Evolutionary conservation across 2,329 filamentous ascomycete genomes (phyloP), one percentile per base, ranked within the genome.

Genomic region (Aspergillus costaricaensis): DNA sequence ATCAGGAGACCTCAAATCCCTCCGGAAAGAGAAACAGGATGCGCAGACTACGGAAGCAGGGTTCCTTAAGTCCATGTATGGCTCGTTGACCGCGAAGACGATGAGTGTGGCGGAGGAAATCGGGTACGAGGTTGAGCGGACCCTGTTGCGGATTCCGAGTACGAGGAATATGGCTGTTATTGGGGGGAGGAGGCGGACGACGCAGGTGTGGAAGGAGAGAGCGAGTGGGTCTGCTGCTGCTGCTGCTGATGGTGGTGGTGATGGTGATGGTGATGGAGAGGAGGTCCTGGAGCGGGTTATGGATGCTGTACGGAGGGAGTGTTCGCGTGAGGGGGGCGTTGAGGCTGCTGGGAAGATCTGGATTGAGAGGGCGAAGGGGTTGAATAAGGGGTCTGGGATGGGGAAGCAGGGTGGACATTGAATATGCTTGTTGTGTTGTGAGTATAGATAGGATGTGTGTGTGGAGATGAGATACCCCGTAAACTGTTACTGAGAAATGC

Each of bases 141-240:
- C 96, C 69, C 88, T 95, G 81, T 76, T 99, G 68, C 83, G 94
- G 49, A 98, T 99, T 63, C 95, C 95, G 0, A 96, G 91, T 74
- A 97, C 94, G 41, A 83, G 95, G 63, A 98, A 98, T 75, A 87
- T 88, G 17, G 91, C 88, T 0, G 80, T 99, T 30, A 73, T 98
- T 43, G 93, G 93, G 4, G 83, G 91, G 32, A 76, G 71, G 47
- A 67, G 68, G 53, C 57, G 53, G 30, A 54, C 66, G 54, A 41
- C 61, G 15, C 49, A 62, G 48, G 49, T 61, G 47, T 64, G 67
- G 65, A 61, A 38, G 76, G 77, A 3, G 68, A 79, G 9, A 65
- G 80, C 5, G 76, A 84, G 38, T 17, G 36, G 23, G 17, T n/a
- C 39, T 12, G 55, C 4, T 44, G 15, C 48, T 53, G 54, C 6